Evolutionary conservation across 1,284 basidiomycete genomes (phyloP), one percentile per base, ranked within the genome.

Genomic region (Tremellales sp.): DNA sequence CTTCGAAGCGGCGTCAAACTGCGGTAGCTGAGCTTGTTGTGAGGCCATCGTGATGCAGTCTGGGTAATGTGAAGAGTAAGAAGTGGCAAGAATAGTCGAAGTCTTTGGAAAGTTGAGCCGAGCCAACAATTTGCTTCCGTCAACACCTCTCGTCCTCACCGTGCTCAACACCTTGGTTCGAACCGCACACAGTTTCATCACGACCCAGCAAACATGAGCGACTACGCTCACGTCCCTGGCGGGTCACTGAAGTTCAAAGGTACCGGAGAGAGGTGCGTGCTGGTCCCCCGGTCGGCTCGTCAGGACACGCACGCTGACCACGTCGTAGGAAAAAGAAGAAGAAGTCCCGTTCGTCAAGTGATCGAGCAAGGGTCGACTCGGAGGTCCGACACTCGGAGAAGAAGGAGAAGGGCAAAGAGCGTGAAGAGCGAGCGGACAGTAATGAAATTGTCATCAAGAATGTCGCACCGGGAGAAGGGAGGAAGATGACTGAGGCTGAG

Each of bases 211-310:
- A 59, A 11, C 10, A 73, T 73, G 70, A 73, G 70, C 57, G 89
- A 89, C 72, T 94, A 94, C 75, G 83, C 88, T 75, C 80, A 87
- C 74, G 84, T 83, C 65, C 84, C 89, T 40, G 87, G 89, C 41
- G 90, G 91, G 64, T 84, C 86, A 57, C 84, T 94, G 68, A 94
- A 92, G 75, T 80, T 94, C 71, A 94, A 93, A 76, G 84, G 86
- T 29, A 70, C 84, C 31, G 79, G 85, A 49, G 85, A 91, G 71
- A 92, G 91, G 89, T 90, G 67, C 65, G 83, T 79, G 1, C 7
- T 21, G 23, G 29, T n/a, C 12, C n/a, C n/a, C n/a, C n/a, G n/a
- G n/a, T n/a, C n/a, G n/a, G n/a, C n/a, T n/a, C n/a, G n/a, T n/a
- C n/a, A n/a, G n/a, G n/a, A n/a, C 33, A 36, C 15, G 13, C 5